Base-by-base conservation (phyloP, 2,329 filamentous ascomycete genomes). In the Aspergillus sp. region DNA sequence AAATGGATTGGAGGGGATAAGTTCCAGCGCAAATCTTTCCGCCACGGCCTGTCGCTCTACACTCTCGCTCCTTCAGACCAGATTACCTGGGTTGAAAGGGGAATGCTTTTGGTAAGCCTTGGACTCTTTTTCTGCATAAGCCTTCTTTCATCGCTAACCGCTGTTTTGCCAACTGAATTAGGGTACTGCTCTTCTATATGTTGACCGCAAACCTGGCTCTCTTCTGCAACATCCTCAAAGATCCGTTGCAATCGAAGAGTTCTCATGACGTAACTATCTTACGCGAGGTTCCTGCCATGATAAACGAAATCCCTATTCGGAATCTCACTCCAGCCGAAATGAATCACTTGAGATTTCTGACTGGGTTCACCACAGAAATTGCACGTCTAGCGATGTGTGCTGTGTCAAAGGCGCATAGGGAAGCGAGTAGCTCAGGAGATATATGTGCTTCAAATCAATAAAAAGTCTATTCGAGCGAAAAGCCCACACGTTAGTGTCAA, bases 121-220 rank as follows among this genome's bases (percentile, higher is more conserved):
- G n/a, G n/a, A n/a, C n/a, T n/a, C n/a, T n/a, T n/a, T n/a, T n/a
- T n/a, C n/a, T n/a, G n/a, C n/a, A n/a, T n/a, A n/a, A n/a, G n/a
- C n/a, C n/a, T n/a, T n/a, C n/a, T n/a, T 13, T 13, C 4, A 36
- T 37, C 35, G 32, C 8, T 28, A 32, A 7, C 26, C n/a, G n/a
- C n/a, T n/a, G n/a, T n/a, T n/a, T n/a, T n/a, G n/a, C n/a, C n/a
- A n/a, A n/a, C n/a, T n/a, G n/a, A n/a, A n/a, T n/a, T n/a, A 77
- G 75, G 73, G 51, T 72, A 13, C 55, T 76, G 9, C 59, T 75
- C 1, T 77, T 75, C 42, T 78, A 78, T 37, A 74, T 75, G 1
- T 67, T 74, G 26, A 68, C 72, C 0, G 74, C 75, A 0, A 57
- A 74, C 12, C 55, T 77, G 41, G 69, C 67, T 1, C 56, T 79